Conservation (phyloP, 495 filamentous ascomycete species). For the Penicillium dipodomyicola region DNA sequence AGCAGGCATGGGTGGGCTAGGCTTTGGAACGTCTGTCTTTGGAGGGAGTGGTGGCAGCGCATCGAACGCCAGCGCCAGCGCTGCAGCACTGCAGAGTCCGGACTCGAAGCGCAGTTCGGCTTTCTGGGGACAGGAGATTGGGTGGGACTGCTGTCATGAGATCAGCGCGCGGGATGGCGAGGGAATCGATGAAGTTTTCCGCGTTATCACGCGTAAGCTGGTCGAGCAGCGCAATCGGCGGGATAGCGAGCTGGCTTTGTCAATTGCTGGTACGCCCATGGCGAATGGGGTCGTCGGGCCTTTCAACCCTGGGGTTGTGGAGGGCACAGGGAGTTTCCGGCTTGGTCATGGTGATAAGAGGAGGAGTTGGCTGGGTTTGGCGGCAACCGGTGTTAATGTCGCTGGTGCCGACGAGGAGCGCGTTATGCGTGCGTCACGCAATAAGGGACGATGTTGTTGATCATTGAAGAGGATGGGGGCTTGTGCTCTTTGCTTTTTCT, state of each 20-base stretch:
- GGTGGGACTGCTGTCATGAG: conserved; percentile 96
- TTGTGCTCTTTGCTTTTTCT: conserved; percentile 7
- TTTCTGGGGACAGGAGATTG: conserved; percentile 88
- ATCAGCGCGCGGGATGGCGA: conserved; percentile 93
- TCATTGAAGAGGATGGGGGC: neutral
- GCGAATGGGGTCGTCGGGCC: conserved; percentile 13
- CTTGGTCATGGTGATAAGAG: conserved; percentile 47
- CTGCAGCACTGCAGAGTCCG: conserved; percentile 57
- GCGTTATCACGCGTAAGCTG: conserved; percentile 89
- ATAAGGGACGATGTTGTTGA: conserved; percentile 45
- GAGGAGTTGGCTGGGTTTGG: conserved; percentile 53
- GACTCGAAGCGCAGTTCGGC: conserved; percentile 76
- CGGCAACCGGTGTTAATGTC: conserved; percentile 40
- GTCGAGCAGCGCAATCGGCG: conserved; percentile 81
- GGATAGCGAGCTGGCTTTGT: conserved; percentile 53
- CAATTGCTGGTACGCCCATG: conserved; percentile 41
- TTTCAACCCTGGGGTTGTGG: conserved; percentile 22
- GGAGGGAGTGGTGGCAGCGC: conserved; percentile 21
- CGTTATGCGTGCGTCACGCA: conserved; percentile 23
- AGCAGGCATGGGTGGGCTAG: conserved; percentile 11
- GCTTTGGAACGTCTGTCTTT: conserved; percentile 17
- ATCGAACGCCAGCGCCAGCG: conserved; percentile 27
- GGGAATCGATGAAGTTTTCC: conserved; percentile 95
- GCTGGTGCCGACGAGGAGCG: conserved; percentile 36
- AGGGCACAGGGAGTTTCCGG: conserved; percentile 47